A percentile compares a stretch with the other conserved stretches of the same genome.
These are phyloP conservation scores for Paulownia fortunei DNA, from an alignment of 257 asterid species.

Conservation along the genomic window DNA sequence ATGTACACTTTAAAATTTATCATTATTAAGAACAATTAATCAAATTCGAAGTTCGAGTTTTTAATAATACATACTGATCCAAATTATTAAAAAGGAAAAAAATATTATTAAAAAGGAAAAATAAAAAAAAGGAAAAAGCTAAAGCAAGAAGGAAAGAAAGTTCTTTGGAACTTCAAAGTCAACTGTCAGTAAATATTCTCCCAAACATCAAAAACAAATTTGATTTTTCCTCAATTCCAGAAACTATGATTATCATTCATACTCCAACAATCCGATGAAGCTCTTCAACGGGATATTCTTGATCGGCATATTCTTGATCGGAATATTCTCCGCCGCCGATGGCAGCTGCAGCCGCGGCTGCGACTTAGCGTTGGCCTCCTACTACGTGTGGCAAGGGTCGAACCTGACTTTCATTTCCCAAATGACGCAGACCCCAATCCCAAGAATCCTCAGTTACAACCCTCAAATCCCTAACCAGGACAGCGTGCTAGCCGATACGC, in stretches of 20 bases:
- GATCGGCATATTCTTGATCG: constrained; percentile 36
- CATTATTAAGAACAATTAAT: too few relatives aligned
- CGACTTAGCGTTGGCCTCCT: constrained; percentile 72
- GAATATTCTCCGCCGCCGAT: constrained; percentile 44
- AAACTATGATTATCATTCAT: constrained; percentile 21
- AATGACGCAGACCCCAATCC: constrained; percentile 27
- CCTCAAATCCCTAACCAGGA: constrained; percentile 55
- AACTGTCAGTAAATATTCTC: background rate
- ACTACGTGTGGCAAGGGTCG: constrained; percentile 43
- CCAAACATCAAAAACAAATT: constrained; percentile 11
- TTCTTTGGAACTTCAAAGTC: background rate
- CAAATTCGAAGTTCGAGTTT: too few relatives aligned
- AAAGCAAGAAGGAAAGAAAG: too few relatives aligned
- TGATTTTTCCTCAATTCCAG: constrained; percentile 21
- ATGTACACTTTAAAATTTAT: too few relatives aligned
- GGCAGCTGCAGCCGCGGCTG: constrained; percentile 69
- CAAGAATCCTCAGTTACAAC: constrained; percentile 45
- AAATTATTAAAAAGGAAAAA: too few relatives aligned
- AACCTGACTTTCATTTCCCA: constrained; percentile 43
- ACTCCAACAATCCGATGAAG: constrained; percentile 32
- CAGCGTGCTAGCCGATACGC: constrained; percentile 41
- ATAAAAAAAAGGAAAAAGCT: background rate
- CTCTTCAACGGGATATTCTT: constrained; percentile 24
- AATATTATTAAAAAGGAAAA: too few relatives aligned
- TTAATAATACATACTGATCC: too few relatives aligned